These are phyloP conservation scores for Sideroxylon spinosum DNA, from an alignment of 179 eudicot genomes.

Conservation along the genomic window DNA sequence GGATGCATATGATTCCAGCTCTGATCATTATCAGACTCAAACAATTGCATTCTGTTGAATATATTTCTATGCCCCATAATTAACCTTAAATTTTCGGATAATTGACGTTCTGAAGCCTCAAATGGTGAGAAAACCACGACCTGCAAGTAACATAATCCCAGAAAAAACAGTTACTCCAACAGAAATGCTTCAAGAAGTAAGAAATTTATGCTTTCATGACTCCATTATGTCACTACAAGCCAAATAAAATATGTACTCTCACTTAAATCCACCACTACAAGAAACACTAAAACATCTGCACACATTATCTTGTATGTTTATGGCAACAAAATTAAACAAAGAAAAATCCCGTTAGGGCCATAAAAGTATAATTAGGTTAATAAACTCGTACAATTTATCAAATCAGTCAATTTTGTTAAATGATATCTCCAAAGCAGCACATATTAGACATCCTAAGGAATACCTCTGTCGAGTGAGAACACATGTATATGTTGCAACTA, in stretches of 20 bases:
- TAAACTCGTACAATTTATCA: too few relatives aligned
- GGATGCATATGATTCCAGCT: conserved; percentile 58
- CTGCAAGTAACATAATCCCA: conserved; percentile 32
- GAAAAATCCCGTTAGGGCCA: not conserved
- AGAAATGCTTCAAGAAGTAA: not conserved
- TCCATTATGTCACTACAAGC: not conserved
- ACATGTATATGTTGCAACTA: too few relatives aligned
- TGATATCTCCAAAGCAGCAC: too few relatives aligned
- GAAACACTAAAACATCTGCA: not conserved
- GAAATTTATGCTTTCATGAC: not conserved
- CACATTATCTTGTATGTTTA: not conserved
- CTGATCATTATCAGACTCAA: conserved; percentile 64
- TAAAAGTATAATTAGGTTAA: not conserved
- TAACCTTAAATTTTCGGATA: conserved; percentile 1
- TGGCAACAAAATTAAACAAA: not conserved
- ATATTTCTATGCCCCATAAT: conserved; percentile 66
- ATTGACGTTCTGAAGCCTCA: conserved; percentile 2
- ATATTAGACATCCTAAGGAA: too few relatives aligned
- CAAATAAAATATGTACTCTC: not conserved
- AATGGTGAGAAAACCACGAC: conserved; percentile 15
- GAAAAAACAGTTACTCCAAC: conserved; percentile 8
- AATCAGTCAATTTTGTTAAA: too few relatives aligned
- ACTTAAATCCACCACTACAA: not conserved
- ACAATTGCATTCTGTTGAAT: conserved; percentile 48
- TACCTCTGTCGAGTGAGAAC: too few relatives aligned